Conservation (phyloP, 2,329 filamentous ascomycete genomes). For the Metarhizium rileyi region DNA sequence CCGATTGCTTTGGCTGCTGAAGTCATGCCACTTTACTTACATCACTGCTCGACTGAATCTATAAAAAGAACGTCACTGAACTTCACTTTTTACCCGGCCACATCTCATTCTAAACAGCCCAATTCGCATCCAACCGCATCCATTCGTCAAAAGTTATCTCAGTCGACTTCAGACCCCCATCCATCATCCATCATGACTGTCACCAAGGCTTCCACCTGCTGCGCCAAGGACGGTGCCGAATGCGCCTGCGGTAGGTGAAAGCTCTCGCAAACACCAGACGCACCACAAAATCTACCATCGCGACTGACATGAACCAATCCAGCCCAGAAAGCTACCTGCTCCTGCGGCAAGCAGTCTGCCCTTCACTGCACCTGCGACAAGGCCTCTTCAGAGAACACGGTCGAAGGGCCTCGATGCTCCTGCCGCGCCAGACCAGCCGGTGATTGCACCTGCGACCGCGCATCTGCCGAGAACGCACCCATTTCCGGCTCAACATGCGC, state of each 20-base stretch:
- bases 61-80: slow-evolving; percentile 8
- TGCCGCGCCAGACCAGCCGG: slow-evolving; percentile 74
- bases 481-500: slow-evolving; percentile 54
- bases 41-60: slow-evolving; percentile 4
- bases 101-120: background rate
- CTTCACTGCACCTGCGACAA: slow-evolving; percentile 81
- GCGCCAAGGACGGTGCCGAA: slow-evolving; percentile 40
- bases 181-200: slow-evolving; percentile 21
- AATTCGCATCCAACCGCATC: background rate
- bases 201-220: slow-evolving; percentile 41
- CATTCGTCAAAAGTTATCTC: background rate
- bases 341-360: slow-evolving; percentile 80
- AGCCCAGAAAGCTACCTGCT: slow-evolving; percentile 65
- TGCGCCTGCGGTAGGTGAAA: slow-evolving; percentile 47
- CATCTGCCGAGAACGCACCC: slow-evolving; percentile 58
- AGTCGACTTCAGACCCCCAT: background rate
- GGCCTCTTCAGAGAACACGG: slow-evolving; percentile 62
- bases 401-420: slow-evolving; percentile 67
- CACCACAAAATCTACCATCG: too few relatives aligned
- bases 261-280: background rate
- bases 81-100: background rate
- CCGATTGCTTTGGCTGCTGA: too few relatives aligned
- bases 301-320: background rate
- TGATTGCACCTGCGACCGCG: slow-evolving; percentile 71
- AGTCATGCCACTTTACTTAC: background rate